Evolutionary conservation across 2,329 filamentous ascomycete species (phyloP).

Genomic region (Colletotrichum caudatum): DNA sequence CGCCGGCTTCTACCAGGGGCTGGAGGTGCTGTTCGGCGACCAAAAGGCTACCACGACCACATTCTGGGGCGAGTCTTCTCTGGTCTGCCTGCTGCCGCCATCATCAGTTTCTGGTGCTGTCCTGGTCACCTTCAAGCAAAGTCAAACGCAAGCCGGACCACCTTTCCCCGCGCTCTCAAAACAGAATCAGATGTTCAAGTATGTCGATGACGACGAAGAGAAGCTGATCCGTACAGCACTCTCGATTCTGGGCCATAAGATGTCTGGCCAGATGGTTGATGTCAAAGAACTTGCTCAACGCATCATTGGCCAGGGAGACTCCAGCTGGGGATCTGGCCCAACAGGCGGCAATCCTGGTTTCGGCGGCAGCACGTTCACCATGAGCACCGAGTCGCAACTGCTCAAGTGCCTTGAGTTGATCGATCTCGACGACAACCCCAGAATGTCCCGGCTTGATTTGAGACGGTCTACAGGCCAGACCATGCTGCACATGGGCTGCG

Average conservation of each 20-base stretch:
- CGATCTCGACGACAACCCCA: slow-evolving; percentile 79
- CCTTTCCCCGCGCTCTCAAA: slow-evolving; percentile 50
- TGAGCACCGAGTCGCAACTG: slow-evolving; percentile 71
- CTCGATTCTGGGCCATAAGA: slow-evolving; percentile 72
- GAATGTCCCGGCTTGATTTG: slow-evolving; percentile 75
- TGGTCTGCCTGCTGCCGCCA: slow-evolving; percentile 83
- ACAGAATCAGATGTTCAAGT: slow-evolving; percentile 73
- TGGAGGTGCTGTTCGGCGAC: slow-evolving; percentile 87
- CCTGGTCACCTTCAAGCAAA: slow-evolving; percentile 75
- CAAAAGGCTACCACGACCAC: slow-evolving; percentile 76
- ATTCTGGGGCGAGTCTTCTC: slow-evolving; percentile 83
- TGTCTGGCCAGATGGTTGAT: slow-evolving; percentile 72
- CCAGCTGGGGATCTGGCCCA: slow-evolving; percentile 58
- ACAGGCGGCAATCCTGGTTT: slow-evolving; percentile 53
- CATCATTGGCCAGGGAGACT: slow-evolving; percentile 65
- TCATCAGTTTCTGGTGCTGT: slow-evolving; percentile 76
- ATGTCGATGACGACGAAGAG: slow-evolving; percentile 77
- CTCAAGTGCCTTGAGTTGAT: slow-evolving; percentile 82
- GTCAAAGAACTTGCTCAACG: slow-evolving; percentile 71
- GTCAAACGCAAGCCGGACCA: slow-evolving; percentile 56
- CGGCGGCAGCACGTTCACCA: slow-evolving; percentile 59
- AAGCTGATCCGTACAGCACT: slow-evolving; percentile 76
- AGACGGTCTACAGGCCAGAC: slow-evolving; percentile 77
- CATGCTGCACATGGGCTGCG: slow-evolving; percentile 83
- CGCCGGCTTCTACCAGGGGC: slow-evolving; percentile 78